These are phyloP conservation scores for Pichia heedii DNA, from an alignment of 805 yeast genomes.

Conservation along the genomic window DNA sequence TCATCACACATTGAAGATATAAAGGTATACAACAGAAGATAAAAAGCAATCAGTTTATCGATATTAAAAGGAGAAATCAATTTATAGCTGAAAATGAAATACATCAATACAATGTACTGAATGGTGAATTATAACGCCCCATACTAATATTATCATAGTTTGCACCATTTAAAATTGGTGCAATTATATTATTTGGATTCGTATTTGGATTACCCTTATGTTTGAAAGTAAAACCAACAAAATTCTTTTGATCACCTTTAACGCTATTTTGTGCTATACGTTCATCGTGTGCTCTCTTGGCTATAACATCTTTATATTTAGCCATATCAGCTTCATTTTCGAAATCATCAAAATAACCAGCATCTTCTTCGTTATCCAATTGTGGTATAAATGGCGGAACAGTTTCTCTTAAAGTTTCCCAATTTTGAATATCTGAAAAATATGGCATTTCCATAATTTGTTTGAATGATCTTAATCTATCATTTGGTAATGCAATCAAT, in stretches of 20 bases:
- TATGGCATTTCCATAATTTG: slow-evolving; percentile 76
- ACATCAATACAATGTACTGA: slow-evolving; percentile 27
- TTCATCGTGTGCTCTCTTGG: slow-evolving; percentile 81
- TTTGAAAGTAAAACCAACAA: slow-evolving; percentile 93
- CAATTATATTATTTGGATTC: slow-evolving; percentile 29
- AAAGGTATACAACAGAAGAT: too few species aligned
- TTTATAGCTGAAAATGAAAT: background rate
- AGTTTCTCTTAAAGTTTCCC: slow-evolving; percentile 56
- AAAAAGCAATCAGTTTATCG: too few species aligned
- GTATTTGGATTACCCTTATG: slow-evolving; percentile 60
- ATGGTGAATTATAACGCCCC: slow-evolving; percentile 25
- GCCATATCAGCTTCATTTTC: slow-evolving; percentile 96
- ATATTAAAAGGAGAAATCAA: too few species aligned
- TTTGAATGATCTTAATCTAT: slow-evolving; percentile 67
- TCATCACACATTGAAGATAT: too few species aligned
- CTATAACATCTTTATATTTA: slow-evolving; percentile 93
- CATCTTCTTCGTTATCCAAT: slow-evolving; percentile 93
- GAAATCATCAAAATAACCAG: slow-evolving; percentile 97
- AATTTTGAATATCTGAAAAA: slow-evolving; percentile 68
- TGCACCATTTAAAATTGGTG: slow-evolving; percentile 24
- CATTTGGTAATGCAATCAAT: slow-evolving; percentile 69
- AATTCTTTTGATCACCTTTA: slow-evolving; percentile 54
- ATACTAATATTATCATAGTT: slow-evolving; percentile 14
- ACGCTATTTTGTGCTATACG: slow-evolving; percentile 60
- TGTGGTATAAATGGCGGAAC: slow-evolving; percentile 97